phyloP scores from a whole-genome alignment of 1,284 basidiomycete genomes.

The Thelephora terrestris region DNA sequence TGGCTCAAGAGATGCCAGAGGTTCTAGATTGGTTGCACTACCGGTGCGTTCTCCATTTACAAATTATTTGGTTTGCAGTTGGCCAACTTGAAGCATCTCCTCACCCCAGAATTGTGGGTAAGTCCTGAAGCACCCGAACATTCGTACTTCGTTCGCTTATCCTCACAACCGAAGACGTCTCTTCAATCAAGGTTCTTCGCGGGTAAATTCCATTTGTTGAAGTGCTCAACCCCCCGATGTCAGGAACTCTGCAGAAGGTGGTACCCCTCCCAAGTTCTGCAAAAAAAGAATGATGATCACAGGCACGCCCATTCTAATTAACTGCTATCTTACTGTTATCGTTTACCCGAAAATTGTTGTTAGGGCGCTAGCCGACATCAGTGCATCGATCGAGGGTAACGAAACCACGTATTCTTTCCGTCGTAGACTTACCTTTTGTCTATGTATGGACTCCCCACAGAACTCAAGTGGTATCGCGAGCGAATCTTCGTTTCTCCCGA shows the following conservation, averaged over 20 bases:
- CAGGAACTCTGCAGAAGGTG: constrained; percentile 70
- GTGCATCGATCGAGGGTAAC: constrained; percentile 60
- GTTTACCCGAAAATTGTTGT: constrained; percentile 2
- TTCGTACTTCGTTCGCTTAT: neutral
- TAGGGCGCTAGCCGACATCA: constrained; percentile 74
- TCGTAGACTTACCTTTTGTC: constrained; percentile 3
- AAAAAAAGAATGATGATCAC: constrained; percentile 22
- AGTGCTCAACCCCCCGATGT: constrained; percentile 1
- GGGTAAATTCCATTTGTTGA: too few species aligned
- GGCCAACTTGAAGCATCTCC: constrained; percentile 40
- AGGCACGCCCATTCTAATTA: constrained; percentile 38
- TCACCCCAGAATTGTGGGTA: constrained; percentile 16
- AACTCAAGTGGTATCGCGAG: constrained; percentile 51
- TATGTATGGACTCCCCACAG: constrained; percentile 25
- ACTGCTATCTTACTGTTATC: neutral
- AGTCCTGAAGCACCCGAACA: neutral
- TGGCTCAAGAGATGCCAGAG: constrained; percentile 68
- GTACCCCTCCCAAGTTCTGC: constrained; percentile 34
- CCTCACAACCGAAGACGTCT: constrained; percentile 46
- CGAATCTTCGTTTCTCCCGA: constrained; percentile 38
- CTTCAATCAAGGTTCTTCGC: constrained; percentile 58
- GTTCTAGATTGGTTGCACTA: constrained; percentile 70
- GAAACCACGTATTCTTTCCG: constrained; percentile 1
- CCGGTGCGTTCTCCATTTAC: constrained; percentile 40
- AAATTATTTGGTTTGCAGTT: constrained; percentile 26